phyloP scores from a whole-genome alignment of 352 stramenopile genomes.

The Thalassiosira delicatula region DNA sequence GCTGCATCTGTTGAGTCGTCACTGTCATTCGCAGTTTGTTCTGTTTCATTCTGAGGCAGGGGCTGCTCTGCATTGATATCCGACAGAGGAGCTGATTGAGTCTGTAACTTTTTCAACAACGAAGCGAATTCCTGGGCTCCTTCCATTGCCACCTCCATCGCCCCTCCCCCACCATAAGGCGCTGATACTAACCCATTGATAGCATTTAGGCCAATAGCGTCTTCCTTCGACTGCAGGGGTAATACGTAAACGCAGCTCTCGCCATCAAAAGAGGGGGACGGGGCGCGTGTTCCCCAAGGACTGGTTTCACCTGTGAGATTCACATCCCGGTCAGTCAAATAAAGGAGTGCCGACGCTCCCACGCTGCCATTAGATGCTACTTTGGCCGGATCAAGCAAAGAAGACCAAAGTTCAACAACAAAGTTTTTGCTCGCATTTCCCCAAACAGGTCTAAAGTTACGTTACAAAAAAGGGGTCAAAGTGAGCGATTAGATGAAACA shows the following conservation, averaged over 20 bases:
- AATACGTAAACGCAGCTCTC: slow-evolving; percentile 60
- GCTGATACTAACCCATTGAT: slow-evolving; percentile 35
- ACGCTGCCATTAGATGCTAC: slow-evolving; percentile 16
- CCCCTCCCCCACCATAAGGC: slow-evolving; percentile 59
- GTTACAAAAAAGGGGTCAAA: too few relatives aligned
- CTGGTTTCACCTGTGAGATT: slow-evolving; percentile 50
- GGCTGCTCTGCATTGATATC: background rate
- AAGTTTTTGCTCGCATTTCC: slow-evolving; percentile 50
- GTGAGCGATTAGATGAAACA: too few relatives aligned
- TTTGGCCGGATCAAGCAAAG: slow-evolving; percentile 17
- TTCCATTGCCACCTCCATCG: slow-evolving; percentile 57
- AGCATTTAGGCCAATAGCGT: slow-evolving; percentile 28
- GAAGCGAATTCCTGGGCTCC: slow-evolving; percentile 45
- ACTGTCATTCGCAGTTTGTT: slow-evolving; percentile 3
- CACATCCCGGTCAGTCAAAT: slow-evolving; percentile 76
- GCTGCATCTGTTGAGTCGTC: slow-evolving; percentile 1
- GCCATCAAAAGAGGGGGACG: slow-evolving; percentile 68
- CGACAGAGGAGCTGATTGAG: too few relatives aligned
- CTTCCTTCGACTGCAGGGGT: slow-evolving; percentile 27
- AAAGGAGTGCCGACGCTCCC: slow-evolving; percentile 69
- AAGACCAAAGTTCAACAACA: slow-evolving; percentile 31
- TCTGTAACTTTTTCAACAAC: slow-evolving; percentile 35
- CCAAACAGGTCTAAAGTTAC: slow-evolving; percentile 17
- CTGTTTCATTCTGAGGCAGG: slow-evolving; percentile 25
- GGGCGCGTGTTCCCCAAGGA: slow-evolving; percentile 75